Percentiles rank a stretch among this genome's conserved stretches.
Evolutionary conservation across 768 basidiomycete species (phyloP).

Genomic region (Melanogaster broomeanus): DNA sequence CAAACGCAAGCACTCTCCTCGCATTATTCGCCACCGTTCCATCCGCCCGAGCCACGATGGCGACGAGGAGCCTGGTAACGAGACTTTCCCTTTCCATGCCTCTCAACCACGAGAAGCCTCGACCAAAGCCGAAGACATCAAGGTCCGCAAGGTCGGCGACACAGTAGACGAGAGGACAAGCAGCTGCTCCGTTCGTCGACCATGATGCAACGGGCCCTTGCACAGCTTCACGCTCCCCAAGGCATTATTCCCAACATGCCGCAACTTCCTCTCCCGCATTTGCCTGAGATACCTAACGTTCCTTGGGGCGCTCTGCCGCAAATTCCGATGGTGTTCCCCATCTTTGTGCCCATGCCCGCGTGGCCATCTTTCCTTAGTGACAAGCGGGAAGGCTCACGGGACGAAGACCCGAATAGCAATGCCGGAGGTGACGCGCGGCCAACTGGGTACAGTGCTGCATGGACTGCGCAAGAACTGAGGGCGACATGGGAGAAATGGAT

Average conservation of each 20-base stretch:
- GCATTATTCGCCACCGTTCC: slow-evolving; percentile 34
- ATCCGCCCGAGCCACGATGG: slow-evolving; percentile 13
- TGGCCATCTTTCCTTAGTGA: slow-evolving; percentile 68
- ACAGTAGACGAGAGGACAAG: slow-evolving; percentile 36
- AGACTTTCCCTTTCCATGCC: neutral
- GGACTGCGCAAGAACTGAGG: slow-evolving; percentile 62
- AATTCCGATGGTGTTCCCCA: slow-evolving; percentile 77
- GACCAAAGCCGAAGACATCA: slow-evolving; percentile 18
- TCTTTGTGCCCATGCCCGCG: slow-evolving; percentile 67
- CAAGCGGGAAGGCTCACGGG: slow-evolving; percentile 37
- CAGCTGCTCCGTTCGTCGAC: slow-evolving; percentile 58
- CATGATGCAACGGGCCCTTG: slow-evolving; percentile 77
- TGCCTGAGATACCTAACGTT: slow-evolving; percentile 68
- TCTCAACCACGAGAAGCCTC: slow-evolving; percentile 1
- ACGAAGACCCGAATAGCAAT: slow-evolving; percentile 28
- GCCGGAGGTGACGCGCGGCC: slow-evolving; percentile 37
- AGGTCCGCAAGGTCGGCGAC: slow-evolving; percentile 16
- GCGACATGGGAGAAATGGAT: slow-evolving; percentile 80
- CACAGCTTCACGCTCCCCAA: slow-evolving; percentile 54
- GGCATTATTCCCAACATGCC: slow-evolving; percentile 58
- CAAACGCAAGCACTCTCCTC: slow-evolving; percentile 34
- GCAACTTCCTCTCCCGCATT: slow-evolving; percentile 50
- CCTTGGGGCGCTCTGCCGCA: slow-evolving; percentile 66
- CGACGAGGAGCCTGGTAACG: slow-evolving; percentile 12
- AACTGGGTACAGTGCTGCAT: slow-evolving; percentile 44